Percentiles rank a stretch among this genome's conserved stretches.
Evolutionary conservation across 192 early-diverging fungal species (phyloP).

Genomic region (Linnemannia hyalina): DNA sequence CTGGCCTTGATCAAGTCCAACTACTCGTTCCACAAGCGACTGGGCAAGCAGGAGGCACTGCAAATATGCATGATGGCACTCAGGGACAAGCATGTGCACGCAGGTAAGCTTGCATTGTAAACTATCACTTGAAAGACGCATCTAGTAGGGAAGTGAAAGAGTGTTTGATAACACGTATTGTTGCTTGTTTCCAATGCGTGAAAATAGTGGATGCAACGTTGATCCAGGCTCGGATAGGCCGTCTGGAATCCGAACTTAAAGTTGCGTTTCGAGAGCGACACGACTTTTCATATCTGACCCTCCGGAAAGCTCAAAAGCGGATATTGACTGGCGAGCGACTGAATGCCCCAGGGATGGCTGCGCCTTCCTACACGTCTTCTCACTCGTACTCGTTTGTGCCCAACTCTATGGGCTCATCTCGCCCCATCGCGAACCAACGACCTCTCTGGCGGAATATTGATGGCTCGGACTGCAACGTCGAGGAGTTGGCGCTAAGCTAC

Average conservation of each 20-base stretch:
- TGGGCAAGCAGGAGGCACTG: slow-evolving; percentile 57
- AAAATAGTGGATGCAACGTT: slow-evolving; percentile 55
- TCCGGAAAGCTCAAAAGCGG: slow-evolving; percentile 53
- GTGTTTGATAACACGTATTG: not conserved
- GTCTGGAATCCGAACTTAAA: slow-evolving; percentile 59
- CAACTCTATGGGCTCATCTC: slow-evolving; percentile 23
- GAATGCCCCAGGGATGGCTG: slow-evolving; percentile 58
- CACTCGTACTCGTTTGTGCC: slow-evolving; percentile 42
- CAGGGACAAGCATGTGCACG: slow-evolving; percentile 69
- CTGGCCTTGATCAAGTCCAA: slow-evolving; percentile 71
- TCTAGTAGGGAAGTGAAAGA: too few relatives aligned
- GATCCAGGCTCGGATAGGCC: slow-evolving; percentile 59
- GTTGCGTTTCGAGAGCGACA: slow-evolving; percentile 63
- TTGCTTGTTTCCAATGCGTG: not conserved
- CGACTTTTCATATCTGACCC: slow-evolving; percentile 60
- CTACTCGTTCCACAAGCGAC: slow-evolving; percentile 56
- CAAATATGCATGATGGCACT: slow-evolving; percentile 72
- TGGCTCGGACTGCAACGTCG: slow-evolving; percentile 76
- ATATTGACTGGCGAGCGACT: slow-evolving; percentile 56
- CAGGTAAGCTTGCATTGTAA: slow-evolving; percentile 44
- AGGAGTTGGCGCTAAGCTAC: slow-evolving; percentile 72
- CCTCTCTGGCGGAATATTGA: slow-evolving; percentile 60
- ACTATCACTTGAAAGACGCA: not conserved
- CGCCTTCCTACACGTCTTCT: slow-evolving; percentile 30
- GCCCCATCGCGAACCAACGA: slow-evolving; percentile 26